phyloP scores from a whole-genome alignment of 371 early-diverging fungal species.

The Rhizopus microsporus region DNA sequence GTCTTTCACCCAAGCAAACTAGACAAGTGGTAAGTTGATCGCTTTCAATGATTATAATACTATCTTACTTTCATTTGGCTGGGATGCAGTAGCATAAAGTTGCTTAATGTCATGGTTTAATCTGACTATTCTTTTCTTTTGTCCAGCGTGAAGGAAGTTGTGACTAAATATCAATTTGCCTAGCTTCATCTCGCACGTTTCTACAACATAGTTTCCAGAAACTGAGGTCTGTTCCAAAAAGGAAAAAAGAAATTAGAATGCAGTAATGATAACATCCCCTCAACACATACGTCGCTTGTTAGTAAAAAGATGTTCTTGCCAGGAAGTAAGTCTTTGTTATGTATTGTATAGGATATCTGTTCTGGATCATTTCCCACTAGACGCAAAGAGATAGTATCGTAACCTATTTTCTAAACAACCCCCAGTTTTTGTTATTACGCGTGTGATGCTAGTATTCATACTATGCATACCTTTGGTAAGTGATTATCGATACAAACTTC shows the following conservation, averaged over 20 bases:
- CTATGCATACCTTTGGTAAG: conserved; percentile 52
- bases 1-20: conserved; percentile 49
- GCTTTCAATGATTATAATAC: neutral
- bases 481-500: conserved; percentile 61
- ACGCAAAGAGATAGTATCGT: conserved; percentile 53
- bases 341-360: conserved; percentile 48
- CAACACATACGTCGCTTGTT: conserved; percentile 57
- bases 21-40: neutral
- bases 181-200: conserved; percentile 59
- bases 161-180: conserved; percentile 61
- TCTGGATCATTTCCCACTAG: conserved; percentile 64
- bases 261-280: neutral
- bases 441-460: neutral
- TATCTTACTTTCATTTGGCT: conserved; percentile 44
- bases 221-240: conserved; percentile 51
- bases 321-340: conserved; percentile 54
- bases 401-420: conserved; percentile 41
- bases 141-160: conserved; percentile 64
- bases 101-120: conserved; percentile 53
- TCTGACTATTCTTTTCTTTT: conserved; percentile 59
- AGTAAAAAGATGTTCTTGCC: conserved; percentile 66
- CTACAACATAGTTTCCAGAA: conserved; percentile 65
- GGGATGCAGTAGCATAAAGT: conserved; percentile 30
- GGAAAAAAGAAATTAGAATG: neutral
- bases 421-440: neutral